Base-by-base conservation (phyloP, 2,329 filamentous ascomycete species). In the Onygenales sp. region DNA sequence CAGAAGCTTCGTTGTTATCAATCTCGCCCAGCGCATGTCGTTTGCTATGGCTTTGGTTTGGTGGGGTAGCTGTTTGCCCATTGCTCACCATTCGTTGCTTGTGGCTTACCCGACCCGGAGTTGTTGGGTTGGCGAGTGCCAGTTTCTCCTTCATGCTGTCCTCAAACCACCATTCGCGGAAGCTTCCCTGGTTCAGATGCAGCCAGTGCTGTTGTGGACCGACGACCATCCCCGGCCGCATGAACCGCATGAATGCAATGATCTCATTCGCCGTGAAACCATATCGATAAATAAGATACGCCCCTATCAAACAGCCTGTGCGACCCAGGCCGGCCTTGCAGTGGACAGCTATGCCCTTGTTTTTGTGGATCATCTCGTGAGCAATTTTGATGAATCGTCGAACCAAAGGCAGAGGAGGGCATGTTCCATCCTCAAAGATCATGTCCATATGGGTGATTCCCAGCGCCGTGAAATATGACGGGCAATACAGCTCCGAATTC, bases 341-440 rank as follows among this genome's bases (percentile, higher is more conserved):
- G 74, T 98, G 93, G 6, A 98, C 93, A 4, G 93, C 93, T 59
- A 98, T 96, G 45, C 86, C 87, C 78, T 90, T 91, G 72, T 91
- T 89, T 74, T 87, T 88, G 50, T 91, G 79, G 65, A 98, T 98
- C 72, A 87, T 95, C 67, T 95, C 87, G 66, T 97, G 93, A 1
- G 93, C 91, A 55, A 98, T 79, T 61, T 89, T 89, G 70, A 98
- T 92, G 69, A 98, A 98, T 67, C 91, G 91, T 61, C 89, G 84
- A 32, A 98, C 93, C n/a, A 91, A 85, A 14, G 82, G 82, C 51
- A 98, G 76, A 2, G 89, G 84, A 21, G 93, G 93, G 69, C 93
- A 98, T 3, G 93, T 98, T 59, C 93, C 93, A 63, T 98, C 93
- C 65, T 97, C 93, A 66, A 98, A 98, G 65, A 98, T 97, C 93